Conservation (phyloP, 768 basidiomycete genomes). For the Podaxis mareebaensis region DNA sequence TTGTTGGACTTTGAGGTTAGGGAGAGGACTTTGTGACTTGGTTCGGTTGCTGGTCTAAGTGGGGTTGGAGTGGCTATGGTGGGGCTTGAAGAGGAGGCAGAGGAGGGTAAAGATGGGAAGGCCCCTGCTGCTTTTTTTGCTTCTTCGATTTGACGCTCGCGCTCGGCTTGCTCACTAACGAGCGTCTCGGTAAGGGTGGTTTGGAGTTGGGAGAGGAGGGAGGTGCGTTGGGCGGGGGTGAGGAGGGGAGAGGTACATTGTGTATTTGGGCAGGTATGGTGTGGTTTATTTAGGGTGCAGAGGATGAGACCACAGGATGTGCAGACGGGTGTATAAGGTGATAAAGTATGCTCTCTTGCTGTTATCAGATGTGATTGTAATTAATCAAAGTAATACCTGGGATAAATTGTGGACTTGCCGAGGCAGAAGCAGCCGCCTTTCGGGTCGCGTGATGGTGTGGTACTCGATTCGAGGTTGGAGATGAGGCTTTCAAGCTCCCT, state of each 20-base stretch:
- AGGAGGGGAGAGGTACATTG: slow-evolving; percentile 47
- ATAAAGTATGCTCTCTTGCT: slow-evolving; percentile 64
- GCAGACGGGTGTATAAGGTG: slow-evolving; percentile 56
- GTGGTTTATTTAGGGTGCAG: slow-evolving; percentile 56
- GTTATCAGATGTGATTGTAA: not conserved
- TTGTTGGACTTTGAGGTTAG: slow-evolving; percentile 43
- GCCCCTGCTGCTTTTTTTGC: slow-evolving; percentile 54
- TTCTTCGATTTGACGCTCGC: slow-evolving; percentile 46
- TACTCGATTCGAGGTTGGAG: slow-evolving; percentile 34
- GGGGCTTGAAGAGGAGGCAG: not conserved
- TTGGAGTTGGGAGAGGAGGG: slow-evolving; percentile 46
- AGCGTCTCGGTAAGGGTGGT: slow-evolving; percentile 42
- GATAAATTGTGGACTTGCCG: slow-evolving; percentile 38
- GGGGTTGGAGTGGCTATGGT: not conserved
- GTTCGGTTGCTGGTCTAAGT: slow-evolving; percentile 20
- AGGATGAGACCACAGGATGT: slow-evolving; percentile 61
- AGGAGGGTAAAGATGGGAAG: slow-evolving; percentile 52
- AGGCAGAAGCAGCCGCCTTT: slow-evolving; percentile 73
- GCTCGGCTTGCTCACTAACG: slow-evolving; percentile 48
- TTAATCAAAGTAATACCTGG: not conserved
- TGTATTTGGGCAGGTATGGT: slow-evolving; percentile 47
- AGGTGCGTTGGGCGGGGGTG: slow-evolving; percentile 28
- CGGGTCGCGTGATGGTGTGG: slow-evolving; percentile 47
- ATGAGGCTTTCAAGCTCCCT: slow-evolving; percentile 47
- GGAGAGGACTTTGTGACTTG: slow-evolving; percentile 61